Base-by-base conservation (phyloP, 2,329 filamentous ascomycete genomes). In the Leptographium wingfieldii region DNA sequence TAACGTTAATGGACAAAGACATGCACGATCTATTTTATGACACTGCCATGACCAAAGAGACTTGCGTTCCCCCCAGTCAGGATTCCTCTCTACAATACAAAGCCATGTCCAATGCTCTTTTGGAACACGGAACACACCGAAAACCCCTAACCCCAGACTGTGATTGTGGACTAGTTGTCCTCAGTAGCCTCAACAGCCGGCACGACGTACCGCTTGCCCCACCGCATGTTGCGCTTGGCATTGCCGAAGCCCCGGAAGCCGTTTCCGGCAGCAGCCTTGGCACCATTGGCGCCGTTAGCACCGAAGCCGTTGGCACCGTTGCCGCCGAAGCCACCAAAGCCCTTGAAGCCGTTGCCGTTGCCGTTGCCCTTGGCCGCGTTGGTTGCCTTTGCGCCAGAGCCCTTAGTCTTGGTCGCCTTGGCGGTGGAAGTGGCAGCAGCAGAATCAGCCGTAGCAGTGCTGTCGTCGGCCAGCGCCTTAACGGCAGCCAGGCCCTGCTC, bases 401-500 rank as follows among this genome's bases (percentile, higher is more conserved):
- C 27, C 27, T 57, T 57, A 11, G 31, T 52, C 31, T 56, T 55
- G 43, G 56, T 57, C 11, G 16, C 51, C 40, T 56, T 51, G 22
- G 16, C 22, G 7, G 35, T 25, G 2, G 14, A 27, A 10, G 49
- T 52, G 27, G 12, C 7, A 16, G 49, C 22, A 1, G 51, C 12
- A n/a, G 27, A 14, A 29, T 31, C 10, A 31, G 52, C 52, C 1
- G 12, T 29, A 22, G 53, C 35, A 22, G 33, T 64, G 38, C 65
- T 59, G 22, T 60, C 65, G 1, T 71, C 46, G 33, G 10, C 35
- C 10, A 58, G 68, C 22, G 69, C 69, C 46, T 71, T 66, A 5
- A 69, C 69, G 48, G 66, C 68, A 1, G 68, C 70, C 31, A 69
- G 68, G 29, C 67, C 68, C 62, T 70, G 65, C 14, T 70, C 56